Conservation (phyloP, 306 rosid genomes). For the Carpinus viminea region DNA sequence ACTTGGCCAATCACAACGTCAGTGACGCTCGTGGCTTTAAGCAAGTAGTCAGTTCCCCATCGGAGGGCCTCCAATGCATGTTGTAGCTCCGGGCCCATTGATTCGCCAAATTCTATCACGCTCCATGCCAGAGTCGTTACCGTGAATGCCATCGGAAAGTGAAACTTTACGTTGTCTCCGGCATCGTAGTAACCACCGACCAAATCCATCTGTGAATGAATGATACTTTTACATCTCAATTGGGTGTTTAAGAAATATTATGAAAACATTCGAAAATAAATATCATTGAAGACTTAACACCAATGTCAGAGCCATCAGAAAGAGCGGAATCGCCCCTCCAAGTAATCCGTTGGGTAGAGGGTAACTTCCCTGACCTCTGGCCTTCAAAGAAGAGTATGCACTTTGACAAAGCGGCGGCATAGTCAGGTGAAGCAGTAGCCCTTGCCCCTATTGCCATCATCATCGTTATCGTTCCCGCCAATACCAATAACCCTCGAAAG, state of each 20-base stretch:
- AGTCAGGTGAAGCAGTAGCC: constrained; percentile 28
- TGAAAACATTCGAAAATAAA: no score
- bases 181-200: constrained; percentile 62
- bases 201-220: constrained; percentile 38
- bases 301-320: constrained; percentile 39
- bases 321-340: constrained; percentile 60
- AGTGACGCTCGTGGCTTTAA: constrained; percentile 46
- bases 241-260: no score
- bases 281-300: neutral
- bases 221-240: no score
- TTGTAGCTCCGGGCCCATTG: constrained; percentile 35
- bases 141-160: constrained; percentile 61
- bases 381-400: constrained; percentile 63
- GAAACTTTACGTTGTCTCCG: constrained; percentile 66
- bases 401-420: constrained; percentile 52
- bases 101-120: constrained; percentile 46
- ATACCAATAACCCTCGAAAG: constrained; percentile 1
- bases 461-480: neutral
- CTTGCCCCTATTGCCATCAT: neutral
- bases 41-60: constrained; percentile 51
- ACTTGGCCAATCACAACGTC: constrained; percentile 39
- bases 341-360: constrained; percentile 46
- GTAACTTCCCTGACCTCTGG: constrained; percentile 56
- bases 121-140: constrained; percentile 58
- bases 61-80: constrained; percentile 42